Evolutionary conservation across 2,329 filamentous ascomycete genomes (phyloP).

Genomic region (Penicillium rolfsii): DNA sequence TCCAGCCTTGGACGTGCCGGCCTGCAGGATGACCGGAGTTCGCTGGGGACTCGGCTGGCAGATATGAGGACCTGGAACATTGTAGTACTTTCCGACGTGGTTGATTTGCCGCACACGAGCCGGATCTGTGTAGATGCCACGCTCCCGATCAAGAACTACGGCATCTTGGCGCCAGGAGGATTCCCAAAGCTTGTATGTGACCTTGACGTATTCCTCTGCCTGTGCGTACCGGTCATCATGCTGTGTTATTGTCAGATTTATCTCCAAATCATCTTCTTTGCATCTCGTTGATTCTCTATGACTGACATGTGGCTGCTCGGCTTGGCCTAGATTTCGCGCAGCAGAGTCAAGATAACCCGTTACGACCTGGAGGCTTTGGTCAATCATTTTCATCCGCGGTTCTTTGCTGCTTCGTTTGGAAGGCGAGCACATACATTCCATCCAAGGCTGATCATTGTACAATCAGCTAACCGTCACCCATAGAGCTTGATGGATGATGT

Average conservation of each 20-base stretch:
- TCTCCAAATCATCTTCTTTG: not conserved
- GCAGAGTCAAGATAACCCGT: slow-evolving; percentile 70
- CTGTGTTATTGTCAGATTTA: slow-evolving; percentile 28
- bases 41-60: slow-evolving; percentile 69
- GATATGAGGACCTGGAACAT: slow-evolving; percentile 67
- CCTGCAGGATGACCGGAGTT: slow-evolving; percentile 70
- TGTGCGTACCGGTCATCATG: slow-evolving; percentile 69
- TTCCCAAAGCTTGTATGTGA: slow-evolving; percentile 69
- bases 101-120: slow-evolving; percentile 66
- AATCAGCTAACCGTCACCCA: slow-evolving; percentile 2
- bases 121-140: slow-evolving; percentile 63
- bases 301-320: slow-evolving; percentile 54
- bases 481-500: too few species aligned
- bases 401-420: not conserved
- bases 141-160: slow-evolving; percentile 61
- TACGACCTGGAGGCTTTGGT: slow-evolving; percentile 54
- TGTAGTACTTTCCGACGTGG: slow-evolving; percentile 67
- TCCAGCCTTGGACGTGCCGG: slow-evolving; percentile 68
- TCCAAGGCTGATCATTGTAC: slow-evolving; percentile 47
- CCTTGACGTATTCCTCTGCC: slow-evolving; percentile 66
- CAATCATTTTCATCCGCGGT: not conserved
- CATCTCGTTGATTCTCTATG: not conserved
- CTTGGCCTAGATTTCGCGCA: slow-evolving; percentile 63
- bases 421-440: slow-evolving; percentile 55
- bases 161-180: slow-evolving; percentile 70